A percentile compares a stretch with the other conserved stretches of the same genome.
Conservation (phyloP, 306 rosid species). For the Trichosanthes truncata region DNA sequence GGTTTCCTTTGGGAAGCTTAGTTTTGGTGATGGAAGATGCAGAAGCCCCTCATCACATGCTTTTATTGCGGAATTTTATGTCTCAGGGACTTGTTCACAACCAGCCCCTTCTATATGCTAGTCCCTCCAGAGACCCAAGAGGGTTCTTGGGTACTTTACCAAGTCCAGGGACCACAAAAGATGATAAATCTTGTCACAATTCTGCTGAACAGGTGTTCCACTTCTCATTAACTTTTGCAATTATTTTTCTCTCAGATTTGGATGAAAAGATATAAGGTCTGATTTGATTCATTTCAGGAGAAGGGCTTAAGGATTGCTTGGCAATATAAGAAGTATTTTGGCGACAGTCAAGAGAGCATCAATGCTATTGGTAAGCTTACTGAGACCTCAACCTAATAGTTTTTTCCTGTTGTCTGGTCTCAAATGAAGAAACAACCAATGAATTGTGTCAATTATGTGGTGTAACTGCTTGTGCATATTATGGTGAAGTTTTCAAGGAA, state of each 20-base stretch:
- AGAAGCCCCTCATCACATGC: slow-evolving; percentile 98
- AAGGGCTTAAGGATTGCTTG: slow-evolving; percentile 82
- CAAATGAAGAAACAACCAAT: background rate
- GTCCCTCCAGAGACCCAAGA: slow-evolving; percentile 65
- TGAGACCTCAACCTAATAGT: background rate
- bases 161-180: slow-evolving; percentile 44
- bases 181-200: slow-evolving; percentile 33
- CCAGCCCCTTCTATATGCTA: slow-evolving; percentile 83
- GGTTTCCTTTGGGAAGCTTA: slow-evolving; percentile 73
- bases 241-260: background rate
- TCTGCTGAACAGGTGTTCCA: slow-evolving; percentile 39
- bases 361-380: slow-evolving; percentile 37
- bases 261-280: slow-evolving; percentile 10
- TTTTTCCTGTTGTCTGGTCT: background rate
- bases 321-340: slow-evolving; percentile 87
- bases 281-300: slow-evolving; percentile 37
- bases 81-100: slow-evolving; percentile 75
- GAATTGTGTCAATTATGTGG: background rate
- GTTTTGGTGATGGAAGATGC: slow-evolving; percentile 91
- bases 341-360: slow-evolving; percentile 45
- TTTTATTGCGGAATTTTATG: slow-evolving; percentile 81
- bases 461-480: background rate
- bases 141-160: slow-evolving; percentile 92
- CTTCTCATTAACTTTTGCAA: background rate
- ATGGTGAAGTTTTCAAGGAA: background rate